Evolutionary conservation across 2,329 filamentous ascomycete species (phyloP).

Genomic region (Pseudogymnoascus sp.): DNA sequence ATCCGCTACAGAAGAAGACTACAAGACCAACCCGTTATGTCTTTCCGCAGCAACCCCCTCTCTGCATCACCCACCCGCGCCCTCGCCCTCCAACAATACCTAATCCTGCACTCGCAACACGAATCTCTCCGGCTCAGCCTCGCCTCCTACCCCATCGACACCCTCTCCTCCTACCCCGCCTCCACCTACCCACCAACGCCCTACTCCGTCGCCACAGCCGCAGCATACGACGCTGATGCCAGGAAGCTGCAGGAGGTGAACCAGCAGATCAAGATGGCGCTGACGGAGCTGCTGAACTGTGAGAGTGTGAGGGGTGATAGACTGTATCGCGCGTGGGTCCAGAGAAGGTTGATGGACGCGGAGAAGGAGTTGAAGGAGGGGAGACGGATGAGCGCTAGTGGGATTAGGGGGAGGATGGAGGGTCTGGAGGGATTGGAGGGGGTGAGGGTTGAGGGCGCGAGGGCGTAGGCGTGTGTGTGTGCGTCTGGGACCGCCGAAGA

Average conservation of each 20-base stretch:
- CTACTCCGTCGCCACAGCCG: background rate
- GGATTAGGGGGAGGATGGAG: slow-evolving; percentile 19
- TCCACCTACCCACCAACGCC: background rate
- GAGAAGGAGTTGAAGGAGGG: slow-evolving; percentile 36
- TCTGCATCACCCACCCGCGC: slow-evolving; percentile 24
- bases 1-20: background rate
- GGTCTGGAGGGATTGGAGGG: slow-evolving; percentile 14
- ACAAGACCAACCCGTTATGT: slow-evolving; percentile 8
- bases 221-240: slow-evolving; percentile 16
- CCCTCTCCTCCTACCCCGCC: slow-evolving; percentile 9
- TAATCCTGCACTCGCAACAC: slow-evolving; percentile 29
- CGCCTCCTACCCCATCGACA: slow-evolving; percentile 11
- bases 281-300: slow-evolving; percentile 46
- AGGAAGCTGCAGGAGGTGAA: slow-evolving; percentile 39
- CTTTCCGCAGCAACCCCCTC: slow-evolving; percentile 16
- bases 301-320: slow-evolving; percentile 39
- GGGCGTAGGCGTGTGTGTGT: background rate
- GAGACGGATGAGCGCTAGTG: slow-evolving; percentile 19
- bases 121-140: slow-evolving; percentile 28
- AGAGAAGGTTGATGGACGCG: slow-evolving; percentile 43
- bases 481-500: background rate
- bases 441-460: background rate
- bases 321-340: slow-evolving; percentile 41
- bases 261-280: slow-evolving; percentile 43
- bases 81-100: slow-evolving; percentile 29